These are phyloP conservation scores for Colletotrichum kahawae DNA, from an alignment of 2,329 filamentous ascomycete species.

Conservation along the genomic window DNA sequence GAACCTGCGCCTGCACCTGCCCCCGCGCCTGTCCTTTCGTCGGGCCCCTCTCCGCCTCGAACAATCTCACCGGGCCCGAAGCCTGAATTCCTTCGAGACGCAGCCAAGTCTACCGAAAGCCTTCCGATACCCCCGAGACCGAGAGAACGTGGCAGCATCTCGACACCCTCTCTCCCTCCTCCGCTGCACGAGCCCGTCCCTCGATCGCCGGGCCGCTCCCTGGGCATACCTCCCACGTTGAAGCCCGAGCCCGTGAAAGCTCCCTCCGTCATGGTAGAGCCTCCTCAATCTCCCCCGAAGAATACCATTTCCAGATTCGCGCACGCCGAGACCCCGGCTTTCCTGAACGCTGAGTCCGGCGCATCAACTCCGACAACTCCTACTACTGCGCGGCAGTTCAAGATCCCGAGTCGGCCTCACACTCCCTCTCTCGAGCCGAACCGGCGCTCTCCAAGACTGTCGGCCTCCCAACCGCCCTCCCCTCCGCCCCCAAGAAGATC, in stretches of 20 bases:
- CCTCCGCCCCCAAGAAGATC: constrained; percentile 69
- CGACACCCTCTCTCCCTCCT: constrained; percentile 25
- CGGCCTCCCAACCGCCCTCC: constrained; percentile 60
- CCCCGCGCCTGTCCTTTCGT: not conserved
- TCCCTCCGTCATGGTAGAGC: constrained; percentile 72
- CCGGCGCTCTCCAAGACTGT: constrained; percentile 52
- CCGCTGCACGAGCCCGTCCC: constrained; percentile 23
- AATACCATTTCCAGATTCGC: constrained; percentile 37
- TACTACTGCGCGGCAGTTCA: constrained; percentile 51
- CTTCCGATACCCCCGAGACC: constrained; percentile 32
- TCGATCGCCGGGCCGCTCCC: constrained; percentile 41
- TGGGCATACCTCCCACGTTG: constrained; percentile 46
- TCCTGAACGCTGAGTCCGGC: constrained; percentile 52
- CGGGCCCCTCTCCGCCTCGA: constrained; percentile 31
- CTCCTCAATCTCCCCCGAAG: constrained; percentile 73
- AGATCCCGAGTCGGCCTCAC: constrained; percentile 59
- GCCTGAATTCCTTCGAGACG: constrained; percentile 46
- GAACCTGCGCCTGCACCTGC: constrained; percentile 29
- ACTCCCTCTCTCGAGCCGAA: constrained; percentile 54
- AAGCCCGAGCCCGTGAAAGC: constrained; percentile 49
- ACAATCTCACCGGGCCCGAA: constrained; percentile 43
- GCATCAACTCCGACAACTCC: constrained; percentile 45
- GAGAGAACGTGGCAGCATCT: constrained; percentile 21
- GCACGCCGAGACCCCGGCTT: constrained; percentile 46
- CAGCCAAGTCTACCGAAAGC: constrained; percentile 42